Base-by-base conservation (phyloP, 1,139 yeast genomes). In the Arxiozyma telluris region DNA sequence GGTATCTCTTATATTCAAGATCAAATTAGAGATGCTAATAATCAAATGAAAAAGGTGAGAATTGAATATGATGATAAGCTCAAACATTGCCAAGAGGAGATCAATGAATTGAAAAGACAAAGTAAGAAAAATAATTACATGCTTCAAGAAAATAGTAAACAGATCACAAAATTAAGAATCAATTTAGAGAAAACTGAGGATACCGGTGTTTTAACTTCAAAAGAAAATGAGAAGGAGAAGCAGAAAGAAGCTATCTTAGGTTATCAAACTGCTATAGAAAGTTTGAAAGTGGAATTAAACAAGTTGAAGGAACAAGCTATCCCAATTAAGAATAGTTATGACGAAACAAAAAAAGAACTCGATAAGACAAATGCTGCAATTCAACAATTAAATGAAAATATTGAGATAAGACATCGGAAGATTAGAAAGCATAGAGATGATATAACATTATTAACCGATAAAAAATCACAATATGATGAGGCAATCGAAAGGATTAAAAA, bases 151-250 rank as follows among this genome's bases (percentile, higher is more conserved):
- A 62, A 64, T 41, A 58, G 58, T 22, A 52, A 52, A 6, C 60
- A 62, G 47, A 59, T 67, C 1, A 57, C 60, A 1, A 57, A 58
- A 15, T 50, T 66, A 17, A 59, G 65, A 48, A 58, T 48, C 55
- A 66, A 57, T 50, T 55, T 60, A 9, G 68, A 52, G 68, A 73
- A 55, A 61, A 74, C 57, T 9, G 71, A 68, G 22, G 77, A 76
- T 53, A 70, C 75, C 2, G 76, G 76, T 15, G 67, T 61, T 30
- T 56, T 73, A 22, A 73, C 70, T 12, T 70, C 72, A 1, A 63
- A 67, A 27, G 59, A 57, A 5, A 72, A 66, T 20, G 73, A 73
- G 39, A 60, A 57, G 18, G 54, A 54, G 4, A 60, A 57, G 1
- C 61, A 62, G n/a, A 58, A 68, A 43, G 61, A 65, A 15, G 70